Evolutionary conservation across 108 stramenopile genomes (phyloP).

Genomic region (Pseudonitzschia pungens): DNA sequence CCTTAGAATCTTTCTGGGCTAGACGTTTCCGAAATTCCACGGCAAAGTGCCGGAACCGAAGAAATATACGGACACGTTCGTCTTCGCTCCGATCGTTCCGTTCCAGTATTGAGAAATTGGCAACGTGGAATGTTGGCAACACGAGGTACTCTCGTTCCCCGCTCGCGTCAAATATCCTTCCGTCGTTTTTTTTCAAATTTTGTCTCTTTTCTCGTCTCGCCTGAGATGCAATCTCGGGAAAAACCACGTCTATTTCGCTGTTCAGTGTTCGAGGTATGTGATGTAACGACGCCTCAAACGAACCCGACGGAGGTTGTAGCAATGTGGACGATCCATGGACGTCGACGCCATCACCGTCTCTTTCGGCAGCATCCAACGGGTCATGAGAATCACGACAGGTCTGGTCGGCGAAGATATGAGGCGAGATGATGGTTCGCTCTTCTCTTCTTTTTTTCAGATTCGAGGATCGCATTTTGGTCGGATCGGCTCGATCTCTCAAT

Average conservation of each 20-base stretch:
- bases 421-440: background rate
- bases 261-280: conserved; percentile 1
- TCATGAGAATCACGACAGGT: background rate
- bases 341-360: background rate
- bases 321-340: background rate
- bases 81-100: conserved; percentile 2
- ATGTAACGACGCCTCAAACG: conserved; percentile 3
- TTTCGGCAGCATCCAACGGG: background rate
- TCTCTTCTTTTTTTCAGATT: conserved; percentile 1
- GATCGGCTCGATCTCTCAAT: background rate
- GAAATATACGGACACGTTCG: background rate
- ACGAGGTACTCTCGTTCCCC: conserved; percentile 1
- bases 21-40: background rate
- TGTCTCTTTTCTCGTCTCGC: background rate
- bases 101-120: background rate
- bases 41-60: background rate
- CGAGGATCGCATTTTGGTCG: background rate
- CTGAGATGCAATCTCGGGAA: conserved; percentile 14
- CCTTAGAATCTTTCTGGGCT: background rate
- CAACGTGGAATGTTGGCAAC: background rate
- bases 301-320: background rate
- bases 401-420: background rate
- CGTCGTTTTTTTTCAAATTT: background rate
- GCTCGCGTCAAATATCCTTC: background rate
- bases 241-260: conserved; percentile 5